phyloP scores from a whole-genome alignment of 2,329 filamentous ascomycete genomes.

The Paecilomyces niveus region DNA sequence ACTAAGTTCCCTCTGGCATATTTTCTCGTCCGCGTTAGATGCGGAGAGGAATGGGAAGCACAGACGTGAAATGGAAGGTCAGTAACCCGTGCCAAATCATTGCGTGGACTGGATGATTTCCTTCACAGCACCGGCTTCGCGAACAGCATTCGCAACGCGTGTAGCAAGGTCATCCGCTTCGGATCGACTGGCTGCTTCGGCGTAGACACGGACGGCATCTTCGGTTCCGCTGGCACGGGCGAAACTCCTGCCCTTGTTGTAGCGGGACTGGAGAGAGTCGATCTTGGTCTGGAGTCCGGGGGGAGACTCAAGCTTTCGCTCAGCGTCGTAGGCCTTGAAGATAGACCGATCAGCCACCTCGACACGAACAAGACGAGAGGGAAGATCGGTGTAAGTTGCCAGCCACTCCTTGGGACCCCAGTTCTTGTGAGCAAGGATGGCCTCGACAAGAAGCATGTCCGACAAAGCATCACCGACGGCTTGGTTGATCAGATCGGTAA shows the following conservation, averaged over 20 bases:
- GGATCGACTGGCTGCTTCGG: slow-evolving; percentile 79
- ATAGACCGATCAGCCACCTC: slow-evolving; percentile 81
- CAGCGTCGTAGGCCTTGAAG: slow-evolving; percentile 82
- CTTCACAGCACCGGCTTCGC: slow-evolving; percentile 42
- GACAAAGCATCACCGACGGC: slow-evolving; percentile 94
- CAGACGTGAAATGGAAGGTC: neutral
- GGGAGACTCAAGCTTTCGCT: slow-evolving; percentile 77
- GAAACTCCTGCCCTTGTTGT: slow-evolving; percentile 82
- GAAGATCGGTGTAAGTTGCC: slow-evolving; percentile 84
- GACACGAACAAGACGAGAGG: slow-evolving; percentile 89
- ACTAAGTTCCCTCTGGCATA: neutral
- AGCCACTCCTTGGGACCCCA: slow-evolving; percentile 92
- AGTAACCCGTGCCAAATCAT: neutral
- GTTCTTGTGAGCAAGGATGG: slow-evolving; percentile 88
- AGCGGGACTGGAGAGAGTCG: slow-evolving; percentile 80
- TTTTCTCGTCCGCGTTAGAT: neutral
- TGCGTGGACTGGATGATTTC: slow-evolving; percentile 10
- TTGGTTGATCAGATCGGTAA: slow-evolving; percentile 93
- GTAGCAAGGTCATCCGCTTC: slow-evolving; percentile 87
- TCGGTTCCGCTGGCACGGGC: slow-evolving; percentile 91
- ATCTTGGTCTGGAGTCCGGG: slow-evolving; percentile 76
- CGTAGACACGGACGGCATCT: slow-evolving; percentile 92
- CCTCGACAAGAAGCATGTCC: slow-evolving; percentile 92
- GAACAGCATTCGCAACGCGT: slow-evolving; percentile 70
- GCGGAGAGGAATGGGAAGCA: neutral